These are phyloP conservation scores for Magnolia sinica DNA, from an alignment of 164 flowering plant species.

Conservation along the genomic window DNA sequence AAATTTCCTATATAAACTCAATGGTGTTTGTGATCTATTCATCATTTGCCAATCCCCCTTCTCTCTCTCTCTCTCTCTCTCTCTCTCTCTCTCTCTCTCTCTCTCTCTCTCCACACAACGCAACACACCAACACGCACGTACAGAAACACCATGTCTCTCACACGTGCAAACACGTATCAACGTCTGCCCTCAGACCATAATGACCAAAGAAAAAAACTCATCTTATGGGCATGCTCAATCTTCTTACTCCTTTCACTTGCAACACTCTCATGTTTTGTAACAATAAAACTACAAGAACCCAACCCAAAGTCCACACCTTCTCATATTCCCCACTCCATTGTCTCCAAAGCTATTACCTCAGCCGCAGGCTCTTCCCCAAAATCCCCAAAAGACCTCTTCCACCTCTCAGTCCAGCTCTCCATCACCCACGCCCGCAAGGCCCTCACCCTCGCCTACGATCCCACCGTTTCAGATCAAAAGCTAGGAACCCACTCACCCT, in stretches of 20 bases:
- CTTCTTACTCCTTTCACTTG: constrained; percentile 7
- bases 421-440: constrained; percentile 6
- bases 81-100: not conserved
- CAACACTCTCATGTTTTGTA: not conserved
- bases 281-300: constrained; percentile 1
- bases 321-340: not conserved
- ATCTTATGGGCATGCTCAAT: constrained; percentile 7
- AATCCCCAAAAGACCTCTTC: constrained; percentile 13
- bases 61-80: constrained; percentile 10
- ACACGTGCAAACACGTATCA: constrained; percentile 8
- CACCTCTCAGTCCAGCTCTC: constrained; percentile 18
- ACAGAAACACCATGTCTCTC: not conserved
- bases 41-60: constrained; percentile 1
- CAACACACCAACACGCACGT: not conserved
- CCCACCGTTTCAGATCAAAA: constrained; percentile 4
- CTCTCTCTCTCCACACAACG: not conserved
- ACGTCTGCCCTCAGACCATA: not conserved
- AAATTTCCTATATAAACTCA: constrained; percentile 19
- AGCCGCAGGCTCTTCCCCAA: not conserved
- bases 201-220: not conserved
- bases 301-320: not conserved
- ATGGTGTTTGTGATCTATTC: not conserved
- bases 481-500: not conserved
- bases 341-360: constrained; percentile 6
- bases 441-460: constrained; percentile 11